Conservation (phyloP, 164 flowering plant species). For the Echeveria elegans region DNA sequence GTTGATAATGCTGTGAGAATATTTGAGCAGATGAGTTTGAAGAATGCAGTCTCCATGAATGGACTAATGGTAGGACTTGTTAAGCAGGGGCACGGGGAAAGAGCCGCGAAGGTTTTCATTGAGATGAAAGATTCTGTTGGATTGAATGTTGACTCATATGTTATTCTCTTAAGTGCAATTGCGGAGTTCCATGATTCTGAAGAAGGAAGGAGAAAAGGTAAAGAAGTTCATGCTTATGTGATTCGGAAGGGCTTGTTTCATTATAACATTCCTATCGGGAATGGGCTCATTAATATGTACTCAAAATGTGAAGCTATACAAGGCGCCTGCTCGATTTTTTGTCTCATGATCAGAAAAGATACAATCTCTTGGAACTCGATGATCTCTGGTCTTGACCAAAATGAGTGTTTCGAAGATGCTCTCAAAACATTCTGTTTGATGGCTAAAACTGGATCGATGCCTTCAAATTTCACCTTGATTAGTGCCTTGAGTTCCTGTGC, state of each 20-base stretch:
- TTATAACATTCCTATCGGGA: conserved; percentile 42
- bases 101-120: conserved; percentile 46
- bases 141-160: conserved; percentile 50
- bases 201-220: conserved; percentile 58
- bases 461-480: conserved; percentile 65
- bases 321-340: conserved; percentile 45
- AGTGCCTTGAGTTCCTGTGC: conserved; percentile 82
- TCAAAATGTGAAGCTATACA: conserved; percentile 59
- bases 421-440: conserved; percentile 32
- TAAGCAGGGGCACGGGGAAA: conserved; percentile 54
- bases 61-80: conserved; percentile 85
- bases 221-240: conserved; percentile 63
- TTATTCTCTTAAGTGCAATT: conserved; percentile 62
- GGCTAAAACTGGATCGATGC: conserved; percentile 41
- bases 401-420: conserved; percentile 53
- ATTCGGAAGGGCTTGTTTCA: conserved; percentile 40
- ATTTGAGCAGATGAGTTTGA: conserved; percentile 48
- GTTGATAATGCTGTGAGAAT: conserved; percentile 42
- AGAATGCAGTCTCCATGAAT: conserved; percentile 68
- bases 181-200: conserved; percentile 35
- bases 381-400: conserved; percentile 80
- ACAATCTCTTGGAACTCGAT: conserved; percentile 77
- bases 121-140: conserved; percentile 41
- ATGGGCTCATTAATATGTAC: conserved; percentile 76
- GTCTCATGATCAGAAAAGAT: conserved; percentile 51